These are phyloP conservation scores for Fomitopsis pinicola DNA, from an alignment of 1,284 basidiomycete genomes.

Conservation along the genomic window DNA sequence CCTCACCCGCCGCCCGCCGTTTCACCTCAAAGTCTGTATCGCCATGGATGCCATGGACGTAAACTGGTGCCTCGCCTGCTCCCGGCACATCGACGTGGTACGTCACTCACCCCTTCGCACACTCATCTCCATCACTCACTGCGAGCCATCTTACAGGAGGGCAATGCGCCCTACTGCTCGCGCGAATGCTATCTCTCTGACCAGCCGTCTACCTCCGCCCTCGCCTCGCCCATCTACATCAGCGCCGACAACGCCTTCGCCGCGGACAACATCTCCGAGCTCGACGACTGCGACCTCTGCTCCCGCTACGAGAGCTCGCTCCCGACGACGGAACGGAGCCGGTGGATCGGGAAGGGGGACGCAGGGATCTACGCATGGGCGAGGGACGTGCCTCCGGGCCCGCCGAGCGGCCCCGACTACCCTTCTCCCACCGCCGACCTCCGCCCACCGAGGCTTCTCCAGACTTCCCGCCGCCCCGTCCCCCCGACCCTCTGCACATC, in stretches of 20 bases:
- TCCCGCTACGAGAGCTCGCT: constrained; percentile 7
- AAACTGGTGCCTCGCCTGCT: constrained; percentile 66
- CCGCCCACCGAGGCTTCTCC: constrained; percentile 39
- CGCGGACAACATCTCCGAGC: constrained; percentile 14
- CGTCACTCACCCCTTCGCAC: constrained; percentile 21
- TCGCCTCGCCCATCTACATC: constrained; percentile 18
- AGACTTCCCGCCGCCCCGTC: constrained; percentile 31
- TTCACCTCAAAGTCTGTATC: not conserved
- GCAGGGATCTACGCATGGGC: constrained; percentile 34
- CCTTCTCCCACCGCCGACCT: constrained; percentile 19
- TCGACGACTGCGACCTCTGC: constrained; percentile 9
- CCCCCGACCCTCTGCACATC: constrained; percentile 46
- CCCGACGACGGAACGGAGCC: constrained; percentile 8
- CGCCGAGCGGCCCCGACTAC: constrained; percentile 21
- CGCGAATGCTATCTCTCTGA: constrained; percentile 34
- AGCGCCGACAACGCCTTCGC: constrained; percentile 13
- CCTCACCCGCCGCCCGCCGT: too few relatives aligned
- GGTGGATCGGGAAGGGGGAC: constrained; percentile 29
- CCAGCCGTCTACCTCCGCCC: constrained; percentile 15
- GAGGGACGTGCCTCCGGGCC: constrained; percentile 24
- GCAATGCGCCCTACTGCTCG: constrained; percentile 51
- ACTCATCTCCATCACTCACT: constrained; percentile 8
- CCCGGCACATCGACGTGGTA: constrained; percentile 43
- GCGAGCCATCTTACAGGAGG: constrained; percentile 33
- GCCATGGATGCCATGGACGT: constrained; percentile 44